phyloP scores from a whole-genome alignment of 352 stramenopile genomes.

The Pythium brassicae region DNA sequence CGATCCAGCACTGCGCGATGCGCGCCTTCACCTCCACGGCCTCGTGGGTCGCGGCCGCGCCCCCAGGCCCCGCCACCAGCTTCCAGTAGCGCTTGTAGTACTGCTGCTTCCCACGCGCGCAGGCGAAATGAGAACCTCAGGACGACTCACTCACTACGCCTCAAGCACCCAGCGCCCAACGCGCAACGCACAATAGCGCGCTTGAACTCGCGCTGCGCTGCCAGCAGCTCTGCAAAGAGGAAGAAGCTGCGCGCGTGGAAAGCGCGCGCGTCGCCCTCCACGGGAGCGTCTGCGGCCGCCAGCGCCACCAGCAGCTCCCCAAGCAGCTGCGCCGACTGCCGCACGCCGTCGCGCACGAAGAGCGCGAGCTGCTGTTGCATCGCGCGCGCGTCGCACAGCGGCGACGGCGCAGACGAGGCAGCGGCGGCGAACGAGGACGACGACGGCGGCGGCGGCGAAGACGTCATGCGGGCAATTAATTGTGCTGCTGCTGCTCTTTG shows the following conservation, averaged over 20 bases:
- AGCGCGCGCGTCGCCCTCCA: constrained; percentile 8
- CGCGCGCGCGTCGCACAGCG: constrained; percentile 27
- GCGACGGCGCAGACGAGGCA: not conserved
- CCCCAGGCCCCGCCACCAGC: constrained; percentile 18
- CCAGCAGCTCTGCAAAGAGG: constrained; percentile 66
- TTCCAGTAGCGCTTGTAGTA: constrained; percentile 52
- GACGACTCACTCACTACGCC: too few relatives aligned
- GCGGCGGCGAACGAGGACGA: not conserved
- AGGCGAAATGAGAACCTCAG: too few relatives aligned
- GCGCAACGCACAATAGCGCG: constrained; percentile 61
- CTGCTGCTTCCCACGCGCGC: too few relatives aligned
- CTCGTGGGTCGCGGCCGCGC: constrained; percentile 11
- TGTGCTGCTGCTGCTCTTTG: too few relatives aligned
- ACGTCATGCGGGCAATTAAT: too few relatives aligned
- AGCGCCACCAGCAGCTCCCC: constrained; percentile 56
- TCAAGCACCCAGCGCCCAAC: too few relatives aligned
- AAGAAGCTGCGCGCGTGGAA: constrained; percentile 59
- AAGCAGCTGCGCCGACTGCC: constrained; percentile 60
- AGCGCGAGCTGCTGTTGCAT: constrained; percentile 63
- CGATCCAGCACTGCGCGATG: constrained; percentile 67
- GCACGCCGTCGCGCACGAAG: constrained; percentile 41
- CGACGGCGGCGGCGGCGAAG: not conserved
- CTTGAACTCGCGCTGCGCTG: constrained; percentile 62
- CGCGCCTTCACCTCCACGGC: constrained; percentile 37
- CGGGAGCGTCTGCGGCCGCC: constrained; percentile 20